phyloP scores from a whole-genome alignment of 129 eudicot species.

The Ambrosia trifida region DNA sequence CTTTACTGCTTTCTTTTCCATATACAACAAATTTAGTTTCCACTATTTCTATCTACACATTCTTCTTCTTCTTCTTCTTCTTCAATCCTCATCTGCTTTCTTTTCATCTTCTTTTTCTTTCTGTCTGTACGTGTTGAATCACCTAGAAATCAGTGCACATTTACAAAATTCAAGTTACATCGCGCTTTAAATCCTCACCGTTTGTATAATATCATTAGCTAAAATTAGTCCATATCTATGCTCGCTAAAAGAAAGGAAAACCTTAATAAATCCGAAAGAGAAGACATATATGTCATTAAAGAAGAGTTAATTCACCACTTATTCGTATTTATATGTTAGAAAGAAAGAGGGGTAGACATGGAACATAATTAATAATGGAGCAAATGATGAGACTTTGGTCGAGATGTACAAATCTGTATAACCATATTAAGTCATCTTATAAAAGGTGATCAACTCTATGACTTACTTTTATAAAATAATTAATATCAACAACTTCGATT shows the following conservation, averaged over 20 bases:
- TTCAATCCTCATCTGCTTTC: constrained; percentile 41
- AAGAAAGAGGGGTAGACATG: background rate
- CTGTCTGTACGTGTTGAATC: constrained; percentile 16
- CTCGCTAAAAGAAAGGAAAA: background rate
- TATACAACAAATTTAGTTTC: constrained; percentile 42
- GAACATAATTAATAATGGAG: too few relatives aligned
- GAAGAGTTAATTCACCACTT: background rate
- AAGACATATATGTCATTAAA: background rate
- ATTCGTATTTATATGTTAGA: background rate
- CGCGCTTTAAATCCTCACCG: background rate
- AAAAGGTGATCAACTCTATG: too few relatives aligned
- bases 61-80: constrained; percentile 27
- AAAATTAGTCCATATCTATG: too few relatives aligned
- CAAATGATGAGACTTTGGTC: too few relatives aligned
- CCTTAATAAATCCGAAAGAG: background rate
- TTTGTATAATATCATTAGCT: too few relatives aligned
- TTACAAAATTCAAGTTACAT: constrained; percentile 16
- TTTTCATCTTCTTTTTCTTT: constrained; percentile 28
- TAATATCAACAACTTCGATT: too few relatives aligned
- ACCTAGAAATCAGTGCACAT: constrained; percentile 32
- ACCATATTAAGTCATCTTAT: too few relatives aligned
- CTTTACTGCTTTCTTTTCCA: constrained; percentile 14
- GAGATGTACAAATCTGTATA: too few relatives aligned
- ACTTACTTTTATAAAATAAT: too few relatives aligned
- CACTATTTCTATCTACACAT: constrained; percentile 38